Conservation (phyloP, 78 protist genomes). For the Monosiga brevicollis region DNA sequence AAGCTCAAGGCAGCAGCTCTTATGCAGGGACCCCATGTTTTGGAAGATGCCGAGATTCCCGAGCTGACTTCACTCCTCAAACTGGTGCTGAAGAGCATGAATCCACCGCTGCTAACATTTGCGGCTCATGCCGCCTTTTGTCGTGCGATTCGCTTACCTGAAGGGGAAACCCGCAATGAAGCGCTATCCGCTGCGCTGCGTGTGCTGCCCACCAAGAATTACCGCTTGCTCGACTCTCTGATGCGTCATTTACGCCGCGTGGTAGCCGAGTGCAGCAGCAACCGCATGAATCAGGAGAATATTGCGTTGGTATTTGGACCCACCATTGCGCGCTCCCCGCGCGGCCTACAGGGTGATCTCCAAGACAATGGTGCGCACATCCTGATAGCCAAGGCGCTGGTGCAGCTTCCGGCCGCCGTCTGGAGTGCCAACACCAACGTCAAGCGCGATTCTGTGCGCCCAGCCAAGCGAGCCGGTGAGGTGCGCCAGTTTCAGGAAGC, state of each 20-base stretch:
- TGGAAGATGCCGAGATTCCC: neutral
- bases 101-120: neutral
- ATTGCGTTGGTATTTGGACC: neutral
- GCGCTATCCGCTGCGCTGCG: neutral
- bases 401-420: neutral
- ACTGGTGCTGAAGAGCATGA: neutral
- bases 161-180: too few relatives aligned
- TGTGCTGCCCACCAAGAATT: neutral
- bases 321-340: neutral
- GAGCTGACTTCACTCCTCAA: neutral
- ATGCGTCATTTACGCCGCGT: neutral
- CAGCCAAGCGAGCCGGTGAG: too few relatives aligned
- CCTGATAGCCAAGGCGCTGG: neutral
- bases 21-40: neutral
- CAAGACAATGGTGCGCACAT: neutral
- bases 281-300: neutral
- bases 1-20: neutral
- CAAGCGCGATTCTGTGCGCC: neutral
- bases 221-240: neutral
- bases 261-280: neutral
- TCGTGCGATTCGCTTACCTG: neutral
- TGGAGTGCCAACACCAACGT: neutral
- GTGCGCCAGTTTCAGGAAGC: too few relatives aligned
- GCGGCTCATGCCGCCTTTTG: neutral
- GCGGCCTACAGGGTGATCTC: neutral